These are phyloP conservation scores for Fraxinus ornus DNA, from an alignment of 305 asterid species.

Conservation along the genomic window DNA sequence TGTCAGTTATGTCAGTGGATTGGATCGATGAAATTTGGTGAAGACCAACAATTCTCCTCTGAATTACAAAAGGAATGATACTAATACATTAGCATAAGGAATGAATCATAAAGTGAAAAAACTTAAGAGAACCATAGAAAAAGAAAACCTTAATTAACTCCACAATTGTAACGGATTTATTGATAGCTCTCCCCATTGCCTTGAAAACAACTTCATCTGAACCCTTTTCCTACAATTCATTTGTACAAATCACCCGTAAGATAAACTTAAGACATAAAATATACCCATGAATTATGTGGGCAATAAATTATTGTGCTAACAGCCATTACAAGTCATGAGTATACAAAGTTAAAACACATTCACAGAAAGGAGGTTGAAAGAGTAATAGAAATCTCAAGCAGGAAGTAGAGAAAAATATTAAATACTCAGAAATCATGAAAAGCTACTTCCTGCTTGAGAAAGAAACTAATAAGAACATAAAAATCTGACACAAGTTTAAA, in stretches of 20 bases:
- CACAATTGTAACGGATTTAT: slow-evolving; percentile 65
- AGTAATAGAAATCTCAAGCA: neutral
- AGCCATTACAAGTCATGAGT: neutral
- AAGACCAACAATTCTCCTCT: slow-evolving; percentile 97
- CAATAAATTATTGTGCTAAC: neutral
- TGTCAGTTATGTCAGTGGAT: slow-evolving; percentile 91
- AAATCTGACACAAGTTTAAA: neutral
- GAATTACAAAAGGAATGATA: slow-evolving; percentile 13
- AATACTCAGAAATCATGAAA: neutral
- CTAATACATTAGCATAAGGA: slow-evolving; percentile 25
- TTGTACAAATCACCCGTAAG: neutral
- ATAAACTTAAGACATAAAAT: neutral
- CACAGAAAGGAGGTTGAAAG: neutral
- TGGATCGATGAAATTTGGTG: slow-evolving; percentile 85
- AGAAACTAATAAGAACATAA: neutral
- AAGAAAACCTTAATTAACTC: slow-evolving; percentile 58
- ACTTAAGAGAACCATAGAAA: neutral
- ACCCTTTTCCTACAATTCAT: slow-evolving; percentile 53
- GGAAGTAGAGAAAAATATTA: neutral
- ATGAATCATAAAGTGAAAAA: neutral
- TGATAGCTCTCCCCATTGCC: slow-evolving; percentile 86
- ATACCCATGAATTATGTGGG: neutral
- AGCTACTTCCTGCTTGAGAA: neutral
- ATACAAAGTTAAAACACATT: neutral
- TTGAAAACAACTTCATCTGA: slow-evolving; percentile 61